Base-by-base conservation (phyloP, 2,329 filamentous ascomycete genomes). In the Calonectria pauciramosa region DNA sequence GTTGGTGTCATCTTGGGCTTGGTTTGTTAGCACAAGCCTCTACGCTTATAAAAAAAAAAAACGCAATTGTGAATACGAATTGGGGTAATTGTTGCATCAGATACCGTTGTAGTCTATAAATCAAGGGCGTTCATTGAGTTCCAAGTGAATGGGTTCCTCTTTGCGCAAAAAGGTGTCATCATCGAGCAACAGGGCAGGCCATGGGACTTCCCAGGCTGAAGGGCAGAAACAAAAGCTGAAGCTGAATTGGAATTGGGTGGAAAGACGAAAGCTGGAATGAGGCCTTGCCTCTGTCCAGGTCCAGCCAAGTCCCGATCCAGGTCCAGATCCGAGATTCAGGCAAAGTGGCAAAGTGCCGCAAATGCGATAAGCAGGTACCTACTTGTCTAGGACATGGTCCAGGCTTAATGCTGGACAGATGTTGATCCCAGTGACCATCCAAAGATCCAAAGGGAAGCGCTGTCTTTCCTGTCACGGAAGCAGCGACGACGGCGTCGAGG, bases 31-130 rank as follows among this genome's bases (percentile, higher is more conserved):
- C 60, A 23, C 23, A 52, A 3, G 23, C 56, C 60, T 49, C 47
- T 10, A n/a, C 6, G 56, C 34, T 4, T 11, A 32, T 8, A 41
- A 38, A 63, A 26, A 63, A 16, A 41, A 38, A 63, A 26, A 63
- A 63, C 38, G 9, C 34, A 41, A 63, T 18, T 41, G 23, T 20
- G 52, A 23, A 60, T 38, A 41, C 36, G 56, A 63, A 41, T 41
- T 41, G 36, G 23, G 23, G 34, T 63, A 18, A 38, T 38, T 63
- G 77, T 84, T 84, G 83, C 88, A 91, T 97, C 95, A 97, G 95
- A 97, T 97, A 97, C 95, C 95, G 95, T 97, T 96, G 94, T 97
- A 97, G 95, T 97, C 94, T 94, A 94, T 93, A 91, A 86, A 63
- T 63, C 34, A 85, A 88, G 88, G 89, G 87, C 91, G 86, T 87